phyloP scores from a whole-genome alignment of 306 rosid species.

The Hippophae gyantsensis region DNA sequence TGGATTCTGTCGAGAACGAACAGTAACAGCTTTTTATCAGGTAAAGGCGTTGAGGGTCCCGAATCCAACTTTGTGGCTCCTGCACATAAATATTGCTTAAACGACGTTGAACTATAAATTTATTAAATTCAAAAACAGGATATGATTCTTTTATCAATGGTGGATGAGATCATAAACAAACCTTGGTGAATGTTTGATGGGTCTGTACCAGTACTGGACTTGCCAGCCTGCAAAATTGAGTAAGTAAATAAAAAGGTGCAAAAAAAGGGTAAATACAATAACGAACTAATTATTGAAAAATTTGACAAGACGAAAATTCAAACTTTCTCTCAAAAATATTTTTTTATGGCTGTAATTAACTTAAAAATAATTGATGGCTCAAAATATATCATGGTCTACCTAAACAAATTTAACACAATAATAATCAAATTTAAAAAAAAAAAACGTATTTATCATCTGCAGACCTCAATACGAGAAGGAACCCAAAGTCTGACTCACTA shows the following conservation, averaged over 20 bases:
- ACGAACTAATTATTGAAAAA: constrained; percentile 34
- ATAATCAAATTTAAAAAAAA: not conserved
- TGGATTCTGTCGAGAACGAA: constrained; percentile 64
- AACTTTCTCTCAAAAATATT: constrained; percentile 24
- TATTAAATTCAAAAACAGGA: constrained; percentile 3
- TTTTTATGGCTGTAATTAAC: constrained; percentile 9
- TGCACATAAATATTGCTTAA: constrained; percentile 22
- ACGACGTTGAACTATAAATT: constrained; percentile 1
- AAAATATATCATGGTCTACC: constrained; percentile 18
- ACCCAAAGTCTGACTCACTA: constrained; percentile 9
- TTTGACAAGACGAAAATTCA: constrained; percentile 38
- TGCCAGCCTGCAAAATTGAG: constrained; percentile 36
- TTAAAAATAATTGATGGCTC: constrained; percentile 9
- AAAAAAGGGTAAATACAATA: constrained; percentile 34
- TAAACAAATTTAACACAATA: not conserved
- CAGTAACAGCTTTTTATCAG: constrained; percentile 49
- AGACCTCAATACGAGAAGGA: constrained; percentile 6
- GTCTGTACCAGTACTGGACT: constrained; percentile 34
- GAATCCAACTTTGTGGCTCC: constrained; percentile 33
- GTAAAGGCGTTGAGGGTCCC: constrained; percentile 54
- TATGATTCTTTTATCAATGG: not conserved
- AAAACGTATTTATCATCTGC: constrained; percentile 4
- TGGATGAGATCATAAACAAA: constrained; percentile 18
- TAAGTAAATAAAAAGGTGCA: constrained; percentile 23
- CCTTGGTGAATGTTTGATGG: constrained; percentile 36